phyloP scores from a whole-genome alignment of 139 green algal genomes.

The Penium margaritaceum region DNA sequence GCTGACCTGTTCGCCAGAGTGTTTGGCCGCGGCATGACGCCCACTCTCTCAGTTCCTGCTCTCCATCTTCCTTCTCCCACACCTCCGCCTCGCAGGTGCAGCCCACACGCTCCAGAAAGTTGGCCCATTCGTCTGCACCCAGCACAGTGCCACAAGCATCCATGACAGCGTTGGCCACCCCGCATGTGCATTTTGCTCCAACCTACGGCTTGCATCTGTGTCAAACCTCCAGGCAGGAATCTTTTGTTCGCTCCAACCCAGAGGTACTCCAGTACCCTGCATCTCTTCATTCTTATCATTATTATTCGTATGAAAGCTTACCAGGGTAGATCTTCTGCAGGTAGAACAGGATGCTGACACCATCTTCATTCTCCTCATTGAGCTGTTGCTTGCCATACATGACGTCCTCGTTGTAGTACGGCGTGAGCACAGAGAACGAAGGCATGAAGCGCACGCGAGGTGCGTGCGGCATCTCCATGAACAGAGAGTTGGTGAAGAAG shows the following conservation, averaged over 20 bases:
- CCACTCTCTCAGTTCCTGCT: constrained; percentile 17
- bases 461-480: constrained; percentile 37
- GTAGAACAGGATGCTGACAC: constrained; percentile 29
- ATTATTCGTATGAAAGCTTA: constrained; percentile 10
- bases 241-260: too few species aligned
- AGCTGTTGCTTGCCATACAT: constrained; percentile 23
- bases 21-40: constrained; percentile 24
- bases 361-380: constrained; percentile 38
- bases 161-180: too few species aligned
- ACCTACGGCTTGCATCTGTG: background rate
- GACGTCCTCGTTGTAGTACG: constrained; percentile 36
- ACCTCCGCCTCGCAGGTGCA: constrained; percentile 14
- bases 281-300: too few species aligned
- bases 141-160: background rate
- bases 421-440: constrained; percentile 31
- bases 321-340: constrained; percentile 37
- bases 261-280: too few species aligned
- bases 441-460: constrained; percentile 18
- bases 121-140: constrained; percentile 22
- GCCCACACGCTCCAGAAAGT: constrained; percentile 28
- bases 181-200: too few species aligned
- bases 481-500: constrained; percentile 40
- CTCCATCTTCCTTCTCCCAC: background rate
- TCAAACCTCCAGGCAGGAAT: too few species aligned
- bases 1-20: constrained; percentile 12